phyloP scores from a whole-genome alignment of 768 basidiomycete genomes.

The Lactarius vividus region DNA sequence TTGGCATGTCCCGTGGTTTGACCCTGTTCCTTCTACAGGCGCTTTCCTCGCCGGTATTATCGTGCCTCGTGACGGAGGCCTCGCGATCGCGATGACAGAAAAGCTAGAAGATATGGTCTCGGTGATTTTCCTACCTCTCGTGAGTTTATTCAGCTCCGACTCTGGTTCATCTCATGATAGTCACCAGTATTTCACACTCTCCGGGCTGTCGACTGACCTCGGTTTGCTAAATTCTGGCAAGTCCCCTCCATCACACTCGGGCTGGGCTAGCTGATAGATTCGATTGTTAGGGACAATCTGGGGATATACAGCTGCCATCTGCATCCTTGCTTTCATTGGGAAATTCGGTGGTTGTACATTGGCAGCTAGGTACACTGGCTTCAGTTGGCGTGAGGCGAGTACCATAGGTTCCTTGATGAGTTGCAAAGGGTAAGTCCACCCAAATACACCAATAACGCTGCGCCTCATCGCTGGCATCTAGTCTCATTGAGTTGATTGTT shows the following conservation, averaged over 20 bases:
- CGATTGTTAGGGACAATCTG: slow-evolving; percentile 63
- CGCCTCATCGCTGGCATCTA: slow-evolving; percentile 31
- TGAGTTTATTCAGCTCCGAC: slow-evolving; percentile 35
- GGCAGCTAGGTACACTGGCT: slow-evolving; percentile 66
- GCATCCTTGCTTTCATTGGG: slow-evolving; percentile 71
- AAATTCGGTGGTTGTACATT: slow-evolving; percentile 87
- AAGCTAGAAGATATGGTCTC: slow-evolving; percentile 96
- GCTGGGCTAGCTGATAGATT: background rate
- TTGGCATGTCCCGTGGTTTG: background rate
- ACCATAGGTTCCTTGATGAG: slow-evolving; percentile 93
- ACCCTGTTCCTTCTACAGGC: slow-evolving; percentile 39
- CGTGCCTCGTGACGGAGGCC: slow-evolving; percentile 84
- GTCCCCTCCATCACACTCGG: slow-evolving; percentile 2
- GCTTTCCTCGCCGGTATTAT: slow-evolving; percentile 80
- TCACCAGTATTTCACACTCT: slow-evolving; percentile 83
- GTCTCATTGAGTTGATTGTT: slow-evolving; percentile 90
- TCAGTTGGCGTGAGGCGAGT: slow-evolving; percentile 74
- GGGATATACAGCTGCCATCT: slow-evolving; percentile 84
- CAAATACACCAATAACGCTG: background rate
- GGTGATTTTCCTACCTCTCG: slow-evolving; percentile 85
- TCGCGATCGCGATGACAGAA: slow-evolving; percentile 84
- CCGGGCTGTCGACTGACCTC: slow-evolving; percentile 87
- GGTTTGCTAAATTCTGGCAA: slow-evolving; percentile 75
- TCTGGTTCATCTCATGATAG: slow-evolving; percentile 1
- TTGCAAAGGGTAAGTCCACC: slow-evolving; percentile 73